Evolutionary conservation across 2,329 filamentous ascomycete genomes (phyloP).

Genomic region (Sarocladium brachiariae): DNA sequence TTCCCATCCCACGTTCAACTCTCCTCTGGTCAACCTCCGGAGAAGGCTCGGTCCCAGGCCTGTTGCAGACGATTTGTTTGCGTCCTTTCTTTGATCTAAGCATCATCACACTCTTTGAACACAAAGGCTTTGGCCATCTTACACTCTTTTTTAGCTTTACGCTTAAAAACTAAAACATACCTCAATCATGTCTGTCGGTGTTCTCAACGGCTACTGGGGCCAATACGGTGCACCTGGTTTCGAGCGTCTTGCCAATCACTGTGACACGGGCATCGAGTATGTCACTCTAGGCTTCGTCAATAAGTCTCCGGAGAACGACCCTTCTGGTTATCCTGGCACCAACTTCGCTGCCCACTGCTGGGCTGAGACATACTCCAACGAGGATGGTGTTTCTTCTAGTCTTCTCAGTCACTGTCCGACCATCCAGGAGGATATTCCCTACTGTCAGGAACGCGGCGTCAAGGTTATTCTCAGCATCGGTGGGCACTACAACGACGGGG

Average conservation of each 20-base stretch:
- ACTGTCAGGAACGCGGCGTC: constrained; percentile 34
- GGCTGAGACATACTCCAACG: constrained; percentile 18
- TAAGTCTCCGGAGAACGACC: constrained; percentile 28
- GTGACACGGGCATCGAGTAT: constrained; percentile 29
- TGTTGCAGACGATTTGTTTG: constrained; percentile 30
- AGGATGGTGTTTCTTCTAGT: constrained; percentile 18
- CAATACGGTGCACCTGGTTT: constrained; percentile 20
- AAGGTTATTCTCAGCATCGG: constrained; percentile 38
- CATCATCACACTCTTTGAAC: constrained; percentile 24
- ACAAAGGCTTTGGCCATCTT: constrained; percentile 25
- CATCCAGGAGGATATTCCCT: constrained; percentile 32
- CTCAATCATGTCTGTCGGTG: constrained; percentile 21
- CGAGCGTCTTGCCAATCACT: constrained; percentile 27
- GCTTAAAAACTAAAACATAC: constrained; percentile 17
- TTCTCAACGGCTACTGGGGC: constrained; percentile 36
- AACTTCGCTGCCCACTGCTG: constrained; percentile 35
- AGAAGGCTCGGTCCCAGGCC: constrained; percentile 25
- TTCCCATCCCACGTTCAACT: constrained; percentile 17
- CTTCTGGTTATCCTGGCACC: constrained; percentile 28
- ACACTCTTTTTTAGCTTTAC: constrained; percentile 22
- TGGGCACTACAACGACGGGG: constrained; percentile 20
- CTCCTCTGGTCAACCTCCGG: constrained; percentile 18
- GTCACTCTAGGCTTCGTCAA: constrained; percentile 33
- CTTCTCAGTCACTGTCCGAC: constrained; percentile 28
- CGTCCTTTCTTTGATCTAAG: constrained; percentile 32